Conservation (phyloP, 2,329 filamentous ascomycete species). For the Pestalotiopsis sp. region DNA sequence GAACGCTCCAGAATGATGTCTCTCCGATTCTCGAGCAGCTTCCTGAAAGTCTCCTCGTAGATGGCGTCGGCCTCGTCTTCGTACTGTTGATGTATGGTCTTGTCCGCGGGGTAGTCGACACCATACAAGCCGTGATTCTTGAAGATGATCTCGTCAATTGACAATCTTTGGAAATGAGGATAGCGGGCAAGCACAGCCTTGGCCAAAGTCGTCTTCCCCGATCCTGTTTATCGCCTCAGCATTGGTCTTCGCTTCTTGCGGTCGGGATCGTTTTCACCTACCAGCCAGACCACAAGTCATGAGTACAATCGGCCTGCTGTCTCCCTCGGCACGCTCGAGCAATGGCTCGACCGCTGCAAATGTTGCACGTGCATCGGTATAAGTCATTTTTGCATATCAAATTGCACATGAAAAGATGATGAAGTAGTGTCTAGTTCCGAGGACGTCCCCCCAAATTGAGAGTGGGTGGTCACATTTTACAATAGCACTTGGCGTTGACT, state of each 20-base stretch:
- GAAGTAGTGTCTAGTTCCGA: background rate
- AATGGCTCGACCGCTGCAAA: background rate
- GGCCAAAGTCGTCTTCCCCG: conserved; percentile 32
- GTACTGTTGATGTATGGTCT: conserved; percentile 20
- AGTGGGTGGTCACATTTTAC: no score
- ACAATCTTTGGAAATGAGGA: conserved; percentile 28
- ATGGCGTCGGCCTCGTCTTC: conserved; percentile 21
- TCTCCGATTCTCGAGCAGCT: conserved; percentile 17
- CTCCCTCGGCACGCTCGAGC: conserved; percentile 5
- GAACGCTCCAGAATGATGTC: conserved; percentile 35
- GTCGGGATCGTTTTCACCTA: conserved; percentile 8
- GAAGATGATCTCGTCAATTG: conserved; percentile 26
- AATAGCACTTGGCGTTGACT: no score
- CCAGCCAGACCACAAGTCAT: conserved; percentile 35
- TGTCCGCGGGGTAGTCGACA: conserved; percentile 28
- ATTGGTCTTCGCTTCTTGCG: no score
- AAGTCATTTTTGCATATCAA: background rate
- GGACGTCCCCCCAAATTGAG: background rate
- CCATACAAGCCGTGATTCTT: conserved; percentile 28
- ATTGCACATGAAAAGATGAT: background rate
- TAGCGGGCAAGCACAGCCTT: conserved; percentile 25
- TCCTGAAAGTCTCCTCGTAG: background rate
- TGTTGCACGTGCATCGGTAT: background rate
- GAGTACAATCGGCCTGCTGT: conserved; percentile 27
- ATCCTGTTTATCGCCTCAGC: conserved; percentile 17